Percentiles rank a stretch among this genome's conserved stretches.
phyloP scores from a whole-genome alignment of 2,329 filamentous ascomycete genomes.

The Macrophomina phaseolina region DNA sequence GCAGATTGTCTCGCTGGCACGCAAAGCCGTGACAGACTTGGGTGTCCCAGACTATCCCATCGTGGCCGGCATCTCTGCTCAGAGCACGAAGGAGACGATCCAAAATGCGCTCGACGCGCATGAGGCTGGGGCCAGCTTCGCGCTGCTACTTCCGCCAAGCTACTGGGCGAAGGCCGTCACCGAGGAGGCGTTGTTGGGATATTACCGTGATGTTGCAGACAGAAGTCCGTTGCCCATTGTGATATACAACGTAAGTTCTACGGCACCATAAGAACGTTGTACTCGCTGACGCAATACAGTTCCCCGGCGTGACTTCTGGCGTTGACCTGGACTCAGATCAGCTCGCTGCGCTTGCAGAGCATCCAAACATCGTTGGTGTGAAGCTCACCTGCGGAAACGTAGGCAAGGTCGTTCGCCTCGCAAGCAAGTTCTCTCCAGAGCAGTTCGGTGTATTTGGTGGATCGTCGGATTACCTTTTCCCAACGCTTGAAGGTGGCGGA shows the following conservation, averaged over 20 bases:
- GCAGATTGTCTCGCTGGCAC: conserved; percentile 49
- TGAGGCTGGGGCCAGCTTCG: conserved; percentile 48
- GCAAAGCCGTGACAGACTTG: conserved; percentile 46
- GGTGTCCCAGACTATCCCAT: conserved; percentile 48
- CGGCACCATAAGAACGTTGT: neutral
- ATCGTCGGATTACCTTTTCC: conserved; percentile 69
- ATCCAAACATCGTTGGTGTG: conserved; percentile 65
- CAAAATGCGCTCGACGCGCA: conserved; percentile 46
- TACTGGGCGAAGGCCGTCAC: conserved; percentile 49
- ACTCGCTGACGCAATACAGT: conserved; percentile 38
- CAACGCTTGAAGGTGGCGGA: conserved; percentile 54
- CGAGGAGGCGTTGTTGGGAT: conserved; percentile 43
- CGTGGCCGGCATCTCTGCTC: conserved; percentile 53
- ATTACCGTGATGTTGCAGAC: conserved; percentile 48
- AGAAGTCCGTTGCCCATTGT: conserved; percentile 37
- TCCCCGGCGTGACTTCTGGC: conserved; percentile 71
- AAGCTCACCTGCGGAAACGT: conserved; percentile 70
- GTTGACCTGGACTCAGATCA: conserved; percentile 70
- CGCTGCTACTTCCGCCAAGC: conserved; percentile 47
- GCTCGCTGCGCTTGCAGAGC: conserved; percentile 60
- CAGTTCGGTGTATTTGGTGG: conserved; percentile 70
- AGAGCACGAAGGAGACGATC: conserved; percentile 45
- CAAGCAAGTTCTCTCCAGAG: conserved; percentile 57
- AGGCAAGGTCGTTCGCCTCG: conserved; percentile 64
- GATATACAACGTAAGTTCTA: conserved; percentile 36